phyloP scores from a whole-genome alignment of 148 eudicot genomes.

The Chenopodium suecicum region DNA sequence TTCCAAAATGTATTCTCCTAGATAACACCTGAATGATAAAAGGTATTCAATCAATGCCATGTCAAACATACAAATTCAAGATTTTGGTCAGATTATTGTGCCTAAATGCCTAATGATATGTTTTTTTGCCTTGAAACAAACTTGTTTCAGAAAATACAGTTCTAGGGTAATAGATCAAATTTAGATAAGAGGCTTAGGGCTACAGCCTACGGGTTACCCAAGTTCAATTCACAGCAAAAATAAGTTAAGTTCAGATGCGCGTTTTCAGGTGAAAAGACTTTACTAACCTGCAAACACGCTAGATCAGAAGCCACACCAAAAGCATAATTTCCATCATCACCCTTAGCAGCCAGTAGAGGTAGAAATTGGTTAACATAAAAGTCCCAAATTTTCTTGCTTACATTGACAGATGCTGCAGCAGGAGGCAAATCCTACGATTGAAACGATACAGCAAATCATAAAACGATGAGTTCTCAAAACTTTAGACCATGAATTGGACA shows the following conservation, averaged over 20 bases:
- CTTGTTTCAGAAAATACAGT: too few species aligned
- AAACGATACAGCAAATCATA: neutral
- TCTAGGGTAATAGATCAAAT: too few species aligned
- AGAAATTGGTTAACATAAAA: conserved; percentile 59
- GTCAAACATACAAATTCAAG: too few species aligned
- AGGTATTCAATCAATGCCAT: neutral
- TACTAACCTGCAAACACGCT: conserved; percentile 74
- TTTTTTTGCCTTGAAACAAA: too few species aligned
- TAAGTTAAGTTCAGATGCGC: neutral
- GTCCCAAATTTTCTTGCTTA: conserved; percentile 68
- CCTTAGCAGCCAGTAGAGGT: conserved; percentile 51
- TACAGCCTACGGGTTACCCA: too few species aligned
- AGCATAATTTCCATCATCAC: conserved; percentile 79
- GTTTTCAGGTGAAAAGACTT: neutral
- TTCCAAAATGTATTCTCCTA: conserved; percentile 86
- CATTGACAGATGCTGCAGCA: conserved; percentile 54
- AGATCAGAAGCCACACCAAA: conserved; percentile 60
- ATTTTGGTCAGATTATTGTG: too few species aligned
- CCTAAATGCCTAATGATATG: too few species aligned
- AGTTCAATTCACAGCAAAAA: too few species aligned
- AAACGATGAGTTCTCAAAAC: neutral
- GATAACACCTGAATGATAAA: conserved; percentile 63
- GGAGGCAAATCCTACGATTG: conserved; percentile 31
- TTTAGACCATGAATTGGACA: neutral
- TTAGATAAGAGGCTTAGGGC: too few species aligned